phyloP scores from a whole-genome alignment of 2,329 filamentous ascomycete genomes.

The Ophiocordyceps polyrhachis-furcata region DNA sequence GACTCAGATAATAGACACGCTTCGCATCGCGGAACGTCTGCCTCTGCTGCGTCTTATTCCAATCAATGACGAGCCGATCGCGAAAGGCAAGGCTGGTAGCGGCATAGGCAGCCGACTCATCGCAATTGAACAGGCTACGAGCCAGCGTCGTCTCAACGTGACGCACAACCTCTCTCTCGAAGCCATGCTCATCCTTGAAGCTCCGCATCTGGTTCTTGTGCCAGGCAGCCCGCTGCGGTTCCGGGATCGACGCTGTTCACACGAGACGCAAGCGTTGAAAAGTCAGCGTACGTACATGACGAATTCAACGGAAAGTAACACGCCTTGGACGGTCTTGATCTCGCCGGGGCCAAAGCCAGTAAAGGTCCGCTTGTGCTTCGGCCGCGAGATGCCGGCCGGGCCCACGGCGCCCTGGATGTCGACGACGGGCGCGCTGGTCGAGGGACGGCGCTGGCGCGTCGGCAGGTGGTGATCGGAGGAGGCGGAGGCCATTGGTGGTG shows the following conservation, averaged over 20 bases:
- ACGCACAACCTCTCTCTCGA: constrained; percentile 70
- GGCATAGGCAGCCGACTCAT: constrained; percentile 82
- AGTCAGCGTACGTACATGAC: background rate
- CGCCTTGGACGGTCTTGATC: constrained; percentile 86
- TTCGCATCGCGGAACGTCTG: constrained; percentile 85
- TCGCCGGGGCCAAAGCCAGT: constrained; percentile 82
- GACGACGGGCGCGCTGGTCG: constrained; percentile 62
- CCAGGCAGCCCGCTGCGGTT: constrained; percentile 71
- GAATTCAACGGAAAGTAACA: constrained; percentile 7
- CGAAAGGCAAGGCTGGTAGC: constrained; percentile 84
- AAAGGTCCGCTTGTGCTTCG: constrained; percentile 94
- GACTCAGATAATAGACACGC: constrained; percentile 88
- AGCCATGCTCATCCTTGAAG: constrained; percentile 67
- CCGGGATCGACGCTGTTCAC: constrained; percentile 53
- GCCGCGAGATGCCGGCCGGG: constrained; percentile 67
- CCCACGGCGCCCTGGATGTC: constrained; percentile 74
- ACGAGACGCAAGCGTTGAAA: too few species aligned
- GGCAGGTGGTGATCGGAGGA: constrained; percentile 17
- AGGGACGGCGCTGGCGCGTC: constrained; percentile 60
- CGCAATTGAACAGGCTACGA: constrained; percentile 93
- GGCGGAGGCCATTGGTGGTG: background rate
- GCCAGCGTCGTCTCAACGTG: constrained; percentile 95
- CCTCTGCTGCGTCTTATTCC: constrained; percentile 95
- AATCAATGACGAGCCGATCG: constrained; percentile 81
- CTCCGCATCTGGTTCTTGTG: constrained; percentile 41